Evolutionary conservation across 176 grass and related monocot species (phyloP).

Genomic region (Zizania latifolia): DNA sequence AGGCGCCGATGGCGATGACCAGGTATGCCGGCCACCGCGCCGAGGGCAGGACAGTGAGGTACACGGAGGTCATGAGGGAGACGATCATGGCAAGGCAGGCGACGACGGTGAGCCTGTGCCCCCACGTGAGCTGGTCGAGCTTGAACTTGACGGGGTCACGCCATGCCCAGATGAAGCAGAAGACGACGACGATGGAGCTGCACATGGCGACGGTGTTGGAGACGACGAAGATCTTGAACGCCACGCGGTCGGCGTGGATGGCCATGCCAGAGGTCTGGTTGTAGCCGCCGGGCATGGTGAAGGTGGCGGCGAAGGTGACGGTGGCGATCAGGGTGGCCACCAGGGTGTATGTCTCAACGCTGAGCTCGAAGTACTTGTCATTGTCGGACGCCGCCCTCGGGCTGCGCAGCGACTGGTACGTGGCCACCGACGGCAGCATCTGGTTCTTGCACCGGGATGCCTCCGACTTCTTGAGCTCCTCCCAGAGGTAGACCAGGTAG

Average conservation of each 20-base stretch:
- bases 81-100: conserved; percentile 30
- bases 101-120: too few relatives aligned
- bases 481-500: conserved; percentile 33
- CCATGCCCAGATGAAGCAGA: too few relatives aligned
- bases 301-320: conserved; percentile 35
- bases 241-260: too few relatives aligned
- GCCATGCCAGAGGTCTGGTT: too few relatives aligned
- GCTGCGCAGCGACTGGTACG: not conserved
- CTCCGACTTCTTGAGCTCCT: conserved; percentile 32
- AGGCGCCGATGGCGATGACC: conserved; percentile 25
- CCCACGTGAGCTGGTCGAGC: too few relatives aligned
- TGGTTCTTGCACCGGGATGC: conserved; percentile 37
- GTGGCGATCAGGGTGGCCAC: conserved; percentile 36
- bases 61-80: conserved; percentile 24
- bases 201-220: too few relatives aligned
- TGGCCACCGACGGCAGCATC: conserved; percentile 4
- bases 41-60: not conserved
- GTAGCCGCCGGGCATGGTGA: too few relatives aligned
- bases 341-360: conserved; percentile 25
- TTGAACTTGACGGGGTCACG: too few relatives aligned
- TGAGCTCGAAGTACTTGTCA: conserved; percentile 30
- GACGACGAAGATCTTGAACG: too few relatives aligned
- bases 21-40: conserved; percentile 16
- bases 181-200: too few relatives aligned
- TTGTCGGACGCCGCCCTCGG: not conserved